Evolutionary conservation across 2,329 filamentous ascomycete species (phyloP).

Genomic region (Domatiomyces catenatus): DNA sequence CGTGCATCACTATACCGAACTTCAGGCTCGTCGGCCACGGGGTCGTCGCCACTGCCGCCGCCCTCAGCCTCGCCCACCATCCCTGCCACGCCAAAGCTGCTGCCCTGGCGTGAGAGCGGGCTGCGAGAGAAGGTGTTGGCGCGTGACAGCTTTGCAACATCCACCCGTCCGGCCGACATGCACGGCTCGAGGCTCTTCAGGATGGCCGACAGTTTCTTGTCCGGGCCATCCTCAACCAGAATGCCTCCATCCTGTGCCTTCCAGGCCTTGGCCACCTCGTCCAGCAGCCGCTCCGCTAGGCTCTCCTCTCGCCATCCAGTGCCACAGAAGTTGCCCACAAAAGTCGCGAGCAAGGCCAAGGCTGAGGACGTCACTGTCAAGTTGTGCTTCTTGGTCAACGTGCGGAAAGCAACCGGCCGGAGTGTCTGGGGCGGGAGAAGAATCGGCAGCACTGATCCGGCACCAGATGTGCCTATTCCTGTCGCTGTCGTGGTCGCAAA

Average conservation of each 20-base stretch:
- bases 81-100: slow-evolving; percentile 45
- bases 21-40: slow-evolving; percentile 40
- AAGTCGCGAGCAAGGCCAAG: slow-evolving; percentile 66
- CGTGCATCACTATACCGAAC: slow-evolving; percentile 52
- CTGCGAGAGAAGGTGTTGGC: slow-evolving; percentile 26
- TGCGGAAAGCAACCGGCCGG: slow-evolving; percentile 80
- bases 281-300: slow-evolving; percentile 76
- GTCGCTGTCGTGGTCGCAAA: slow-evolving; percentile 22
- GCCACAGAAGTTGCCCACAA: slow-evolving; percentile 86
- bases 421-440: slow-evolving; percentile 74
- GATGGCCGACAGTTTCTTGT: slow-evolving; percentile 60
- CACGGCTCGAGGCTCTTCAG: slow-evolving; percentile 70
- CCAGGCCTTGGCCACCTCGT: slow-evolving; percentile 83
- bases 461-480: slow-evolving; percentile 30
- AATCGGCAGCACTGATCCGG: slow-evolving; percentile 62
- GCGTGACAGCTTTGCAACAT: slow-evolving; percentile 34
- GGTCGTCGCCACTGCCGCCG: slow-evolving; percentile 26
- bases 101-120: slow-evolving; percentile 50
- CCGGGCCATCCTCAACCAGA: slow-evolving; percentile 70
- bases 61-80: slow-evolving; percentile 34
- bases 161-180: slow-evolving; percentile 61
- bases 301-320: slow-evolving; percentile 95
- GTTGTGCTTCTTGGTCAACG: slow-evolving; percentile 95
- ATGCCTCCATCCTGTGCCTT: slow-evolving; percentile 78
- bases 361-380: slow-evolving; percentile 80